Base-by-base conservation (phyloP, 2,329 filamentous ascomycete genomes). In the Stenocarpella maydis region DNA sequence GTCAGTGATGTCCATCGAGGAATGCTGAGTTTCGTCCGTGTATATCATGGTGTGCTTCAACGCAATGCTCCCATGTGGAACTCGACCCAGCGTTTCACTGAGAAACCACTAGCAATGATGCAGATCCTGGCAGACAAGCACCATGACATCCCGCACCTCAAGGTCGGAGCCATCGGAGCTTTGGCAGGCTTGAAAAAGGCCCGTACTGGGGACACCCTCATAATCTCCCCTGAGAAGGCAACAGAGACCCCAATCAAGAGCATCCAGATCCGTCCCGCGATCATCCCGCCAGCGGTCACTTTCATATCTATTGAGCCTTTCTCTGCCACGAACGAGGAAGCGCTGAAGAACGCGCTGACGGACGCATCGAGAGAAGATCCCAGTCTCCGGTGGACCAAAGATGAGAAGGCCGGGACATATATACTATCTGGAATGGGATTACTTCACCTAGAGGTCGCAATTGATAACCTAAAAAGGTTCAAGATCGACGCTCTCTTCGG, bases 391-490 rank as follows among this genome's bases (percentile, higher is more conserved):
- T 92, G 97, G 77, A 92, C 87, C 43, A 85, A 93, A 37, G 93
- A 98, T 75, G 90, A 95, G 71, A 96, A 98, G 78, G 95, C 93
- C 1, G 96, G 96, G 2, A 94, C 97, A 76, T 98, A 96, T 55
- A 91, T 97, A 39, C 86, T 99, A 0, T 95, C 95, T 65, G 96
- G 96, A 4, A 98, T 99, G 96, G 96, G 96, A 9, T 94, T 97
- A 75, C 87, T 99, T 34, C 96, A 99, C 79, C 86, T 99, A 0
- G 96, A 99, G 75, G 96, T 99, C 60, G 95, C 95, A 0, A 85
- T 94, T 61, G 93, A 98, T 79, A 89, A 95, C 52, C 88, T 99
- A 12, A 90, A 96, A 73, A 92, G 93, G 65, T 91, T 98, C 81
- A 97, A 96, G 78, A 94, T 86, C 84, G 79, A 97, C 89, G 86